Evolutionary conservation across 2,329 filamentous ascomycete species (phyloP), one percentile per base, ranked within the genome.

Genomic region (Colletotrichum gigasporum): DNA sequence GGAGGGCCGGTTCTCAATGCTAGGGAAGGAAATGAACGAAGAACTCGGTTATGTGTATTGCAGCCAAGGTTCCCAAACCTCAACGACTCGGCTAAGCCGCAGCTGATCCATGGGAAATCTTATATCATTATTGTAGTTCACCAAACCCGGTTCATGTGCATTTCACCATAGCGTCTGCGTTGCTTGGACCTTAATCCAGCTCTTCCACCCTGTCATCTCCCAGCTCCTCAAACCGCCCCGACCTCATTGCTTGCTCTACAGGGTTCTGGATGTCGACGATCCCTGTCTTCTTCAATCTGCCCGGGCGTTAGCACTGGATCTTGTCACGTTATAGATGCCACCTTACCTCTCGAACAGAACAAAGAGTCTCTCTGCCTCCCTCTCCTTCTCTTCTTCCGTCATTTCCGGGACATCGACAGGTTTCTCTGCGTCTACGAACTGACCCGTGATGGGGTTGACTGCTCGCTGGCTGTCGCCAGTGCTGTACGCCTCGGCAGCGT

Each of bases 311-410:
- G 66, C 39, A 26, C 41, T 10, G 16, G 12, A 6, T 48, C 24
- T 9, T 18, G 20, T 6, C 2, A 28, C 16, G 18, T 20, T 2
- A 12, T 24, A 5, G 14, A 20, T 8, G n/a, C 11, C 12, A 35
- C 68, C 79, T 67, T 79, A 91, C 90, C 92, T 86, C 77, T 97
- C 94, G 77, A 97, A 97, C 3, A 97, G 80, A 11, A 97, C 93
- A 79, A 96, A 97, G 1, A 97, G 78, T 60, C 89, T 87, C 77
- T 97, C 95, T 0, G 94, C 95, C 74, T 99, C 96, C 62, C 92
- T 84, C 76, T 97, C 92, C 76, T 95, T 97, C 79, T 98, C 95
- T 68, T 94, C 94, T 47, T 92, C 83, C 0, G 91, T 96, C 95
- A 98, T 97, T 50, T 91, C 87, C 2, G 88, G 87, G 10, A 82